phyloP scores from a whole-genome alignment of 1,284 basidiomycete genomes.

The Ustilago esculenta region DNA sequence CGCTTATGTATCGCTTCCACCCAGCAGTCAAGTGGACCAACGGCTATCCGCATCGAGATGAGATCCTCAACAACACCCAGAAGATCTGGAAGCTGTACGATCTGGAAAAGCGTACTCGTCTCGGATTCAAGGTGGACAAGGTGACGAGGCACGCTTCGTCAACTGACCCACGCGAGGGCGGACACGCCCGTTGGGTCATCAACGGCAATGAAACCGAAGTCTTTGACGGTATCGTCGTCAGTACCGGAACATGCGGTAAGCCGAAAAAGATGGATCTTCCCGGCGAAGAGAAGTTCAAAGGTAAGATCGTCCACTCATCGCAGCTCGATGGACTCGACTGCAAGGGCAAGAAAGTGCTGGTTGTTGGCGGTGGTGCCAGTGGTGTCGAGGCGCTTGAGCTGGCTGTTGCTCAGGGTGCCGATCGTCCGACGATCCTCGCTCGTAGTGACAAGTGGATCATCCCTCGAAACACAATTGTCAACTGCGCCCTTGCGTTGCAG shows the following conservation, averaged over 20 bases:
- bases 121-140: conserved; percentile 68
- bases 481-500: conserved; percentile 72
- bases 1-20: conserved; percentile 69
- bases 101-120: conserved; percentile 71
- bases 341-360: conserved; percentile 70
- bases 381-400: conserved; percentile 75
- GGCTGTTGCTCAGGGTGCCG: conserved; percentile 69
- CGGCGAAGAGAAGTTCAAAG: conserved; percentile 70
- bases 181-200: conserved; percentile 72
- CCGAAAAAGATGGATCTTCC: conserved; percentile 71
- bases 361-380: conserved; percentile 73
- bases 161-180: conserved; percentile 65
- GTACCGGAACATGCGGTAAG: conserved; percentile 73
- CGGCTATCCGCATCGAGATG: conserved; percentile 72
- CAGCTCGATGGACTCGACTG: conserved; percentile 70
- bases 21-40: conserved; percentile 54
- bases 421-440: conserved; percentile 71
- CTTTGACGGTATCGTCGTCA: conserved; percentile 73
- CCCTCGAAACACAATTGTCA: conserved; percentile 71
- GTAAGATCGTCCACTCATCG: conserved; percentile 73
- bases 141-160: conserved; percentile 62
- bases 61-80: conserved; percentile 73
- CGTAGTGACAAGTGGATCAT: conserved; percentile 65
- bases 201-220: conserved; percentile 68
- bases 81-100: conserved; percentile 73